These are phyloP conservation scores for Citrullus mucosospermus DNA, from an alignment of 306 rosid genomes.

Conservation along the genomic window DNA sequence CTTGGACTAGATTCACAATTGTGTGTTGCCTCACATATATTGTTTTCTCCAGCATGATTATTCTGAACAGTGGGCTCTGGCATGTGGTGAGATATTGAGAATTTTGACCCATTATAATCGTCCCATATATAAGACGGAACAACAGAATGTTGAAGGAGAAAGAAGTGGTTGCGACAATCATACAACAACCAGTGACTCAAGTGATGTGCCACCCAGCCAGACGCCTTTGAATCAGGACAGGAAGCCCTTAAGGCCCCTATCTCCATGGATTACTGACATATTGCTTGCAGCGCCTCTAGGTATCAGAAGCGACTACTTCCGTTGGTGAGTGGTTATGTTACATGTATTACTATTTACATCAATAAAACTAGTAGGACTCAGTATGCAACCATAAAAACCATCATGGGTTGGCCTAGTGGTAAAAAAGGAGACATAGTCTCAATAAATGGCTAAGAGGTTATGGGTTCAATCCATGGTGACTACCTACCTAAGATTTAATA, in stretches of 20 bases:
- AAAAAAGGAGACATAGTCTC: no score
- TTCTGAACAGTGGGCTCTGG: conserved; percentile 98
- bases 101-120: conserved; percentile 97
- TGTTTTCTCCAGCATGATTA: conserved; percentile 59
- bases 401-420: no score
- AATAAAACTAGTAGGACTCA: background rate
- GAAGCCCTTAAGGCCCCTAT: conserved; percentile 80
- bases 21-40: background rate
- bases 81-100: conserved; percentile 91
- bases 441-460: no score
- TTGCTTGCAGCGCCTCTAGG: conserved; percentile 88
- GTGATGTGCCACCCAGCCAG: conserved; percentile 34
- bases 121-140: conserved; percentile 72
- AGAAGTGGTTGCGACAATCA: conserved; percentile 81
- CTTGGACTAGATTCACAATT: background rate
- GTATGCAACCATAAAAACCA: background rate
- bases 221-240: conserved; percentile 56
- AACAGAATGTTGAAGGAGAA: conserved; percentile 48
- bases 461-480: no score
- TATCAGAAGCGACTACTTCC: conserved; percentile 88
- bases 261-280: conserved; percentile 95
- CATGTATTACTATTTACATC: background rate
- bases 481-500: no score
- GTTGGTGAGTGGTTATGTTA: conserved; percentile 55
- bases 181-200: conserved; percentile 69